Base-by-base conservation (phyloP, 352 stramenopile species). In the Phytophthora cryptogea region DNA sequence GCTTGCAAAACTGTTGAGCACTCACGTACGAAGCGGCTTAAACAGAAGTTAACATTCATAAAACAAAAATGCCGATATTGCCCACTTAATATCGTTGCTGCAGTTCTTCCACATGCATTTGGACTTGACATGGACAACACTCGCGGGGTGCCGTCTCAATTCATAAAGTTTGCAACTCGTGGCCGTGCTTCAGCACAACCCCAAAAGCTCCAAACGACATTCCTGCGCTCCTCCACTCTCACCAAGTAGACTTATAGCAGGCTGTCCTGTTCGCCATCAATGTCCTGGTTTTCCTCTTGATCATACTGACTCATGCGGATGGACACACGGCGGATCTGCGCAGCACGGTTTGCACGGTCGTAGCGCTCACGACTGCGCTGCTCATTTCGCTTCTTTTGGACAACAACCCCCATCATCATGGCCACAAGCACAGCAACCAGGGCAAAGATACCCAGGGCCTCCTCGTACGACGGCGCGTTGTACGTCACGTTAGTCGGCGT, bases 301-400 rank as follows among this genome's bases (percentile, higher is more conserved):
- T 72, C 63, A 36, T 83, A 70, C 26, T 86, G 76, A 41, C 70
- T 77, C 83, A 92, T 90, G 36, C 74, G 72, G 61, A 89, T 80
- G 28, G 83, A 90, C 13, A 92, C 80, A 56, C 83, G 83, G 36
- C 66, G 80, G 50, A 92, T 85, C 66, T 92, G 83, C 37, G 83
- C 80, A 3, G 79, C 80, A 7, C 71, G 71, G 33, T 72, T 89
- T 2, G 83, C 83, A 8, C 82, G 85, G 4, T 76, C 65, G 49
- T 90, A 76, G 16, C 72, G 75, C 20, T 79, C 68, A 9, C 74
- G 63, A 63, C 75, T 77, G 33, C 66, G 69, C 44, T 79, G 59
- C 20, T 90, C 80, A 37, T 90, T 82, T n/a, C 68, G 68, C 43
- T 79, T 83, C 65, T 86, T 88, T 51, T 77, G 72, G 46, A 77